Conservation (phyloP, 345 rosid genomes). For the Gossypium stocksii region DNA sequence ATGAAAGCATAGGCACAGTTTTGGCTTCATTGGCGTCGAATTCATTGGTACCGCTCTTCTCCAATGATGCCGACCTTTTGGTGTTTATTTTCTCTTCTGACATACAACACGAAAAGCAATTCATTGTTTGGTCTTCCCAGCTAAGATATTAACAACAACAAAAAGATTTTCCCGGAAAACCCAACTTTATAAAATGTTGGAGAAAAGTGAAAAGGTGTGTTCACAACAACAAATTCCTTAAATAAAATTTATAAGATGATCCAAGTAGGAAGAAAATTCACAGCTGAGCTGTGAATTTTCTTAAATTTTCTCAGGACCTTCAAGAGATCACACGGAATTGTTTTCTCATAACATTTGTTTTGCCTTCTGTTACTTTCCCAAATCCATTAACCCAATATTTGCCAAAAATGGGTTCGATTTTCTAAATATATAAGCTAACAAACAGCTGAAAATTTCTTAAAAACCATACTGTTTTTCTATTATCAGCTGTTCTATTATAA, state of each 20-base stretch:
- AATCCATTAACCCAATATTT: neutral
- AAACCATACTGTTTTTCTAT: neutral
- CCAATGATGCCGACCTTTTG: conserved; percentile 34
- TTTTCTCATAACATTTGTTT: neutral
- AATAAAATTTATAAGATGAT: neutral
- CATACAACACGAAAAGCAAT: conserved; percentile 58
- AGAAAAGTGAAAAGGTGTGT: neutral
- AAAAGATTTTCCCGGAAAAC: neutral
- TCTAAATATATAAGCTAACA: neutral
- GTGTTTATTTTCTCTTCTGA: conserved; percentile 37
- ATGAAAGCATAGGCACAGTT: conserved; percentile 33
- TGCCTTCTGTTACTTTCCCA: neutral
- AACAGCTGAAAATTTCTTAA: neutral
- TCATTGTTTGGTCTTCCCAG: conserved; percentile 26
- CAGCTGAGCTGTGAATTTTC: neutral
- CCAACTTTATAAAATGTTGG: neutral
- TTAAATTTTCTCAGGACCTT: neutral
- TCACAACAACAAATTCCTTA: neutral
- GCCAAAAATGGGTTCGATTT: neutral
- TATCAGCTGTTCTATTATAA: neutral
- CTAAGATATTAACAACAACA: neutral
- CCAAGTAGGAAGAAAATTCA: neutral
- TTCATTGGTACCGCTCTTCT: conserved; percentile 34
- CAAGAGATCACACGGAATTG: neutral
- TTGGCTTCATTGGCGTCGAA: conserved; percentile 32